phyloP scores from a whole-genome alignment of 306 rosid genomes.

The Prunus padus region DNA sequence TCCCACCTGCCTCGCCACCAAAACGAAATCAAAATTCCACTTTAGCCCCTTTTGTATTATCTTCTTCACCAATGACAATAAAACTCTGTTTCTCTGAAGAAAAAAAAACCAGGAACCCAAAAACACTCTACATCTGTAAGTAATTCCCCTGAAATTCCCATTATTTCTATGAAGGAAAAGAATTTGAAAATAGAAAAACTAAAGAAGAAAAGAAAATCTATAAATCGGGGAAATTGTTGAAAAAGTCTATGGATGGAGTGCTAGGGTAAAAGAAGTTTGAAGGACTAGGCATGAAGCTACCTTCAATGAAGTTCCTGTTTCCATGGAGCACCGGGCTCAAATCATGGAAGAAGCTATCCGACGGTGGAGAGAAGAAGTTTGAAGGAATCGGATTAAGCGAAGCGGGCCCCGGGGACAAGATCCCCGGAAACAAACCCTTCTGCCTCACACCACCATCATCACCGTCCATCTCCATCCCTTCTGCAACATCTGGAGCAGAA shows the following conservation, averaged over 20 bases:
- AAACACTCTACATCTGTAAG: neutral
- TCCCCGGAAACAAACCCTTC: conserved; percentile 53
- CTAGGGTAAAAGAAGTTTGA: conserved; percentile 58
- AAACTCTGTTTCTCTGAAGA: neutral
- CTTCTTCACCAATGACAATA: neutral
- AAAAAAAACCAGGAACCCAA: neutral
- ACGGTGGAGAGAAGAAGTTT: conserved; percentile 48
- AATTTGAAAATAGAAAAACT: neutral
- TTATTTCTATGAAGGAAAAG: conserved; percentile 7
- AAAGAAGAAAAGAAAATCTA: neutral
- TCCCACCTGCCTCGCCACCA: conserved; percentile 32
- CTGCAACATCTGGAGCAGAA: conserved; percentile 7
- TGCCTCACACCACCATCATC: neutral
- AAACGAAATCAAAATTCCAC: conserved; percentile 24
- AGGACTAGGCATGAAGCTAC: conserved; percentile 63
- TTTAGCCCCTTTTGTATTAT: neutral
- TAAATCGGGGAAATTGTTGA: conserved; percentile 55
- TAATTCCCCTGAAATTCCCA: neutral
- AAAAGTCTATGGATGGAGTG: conserved; percentile 55
- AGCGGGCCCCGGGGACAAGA: conserved; percentile 76
- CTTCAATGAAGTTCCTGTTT: conserved; percentile 52
- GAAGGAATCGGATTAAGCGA: conserved; percentile 62
- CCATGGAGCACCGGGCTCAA: conserved; percentile 60
- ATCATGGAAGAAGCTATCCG: conserved; percentile 65
- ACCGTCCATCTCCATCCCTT: conserved; percentile 27